Percentiles rank a stretch among this genome's conserved stretches.
These are phyloP conservation scores for Aspergillus carbonarius DNA, from an alignment of 2,329 filamentous ascomycete genomes.

Conservation along the genomic window DNA sequence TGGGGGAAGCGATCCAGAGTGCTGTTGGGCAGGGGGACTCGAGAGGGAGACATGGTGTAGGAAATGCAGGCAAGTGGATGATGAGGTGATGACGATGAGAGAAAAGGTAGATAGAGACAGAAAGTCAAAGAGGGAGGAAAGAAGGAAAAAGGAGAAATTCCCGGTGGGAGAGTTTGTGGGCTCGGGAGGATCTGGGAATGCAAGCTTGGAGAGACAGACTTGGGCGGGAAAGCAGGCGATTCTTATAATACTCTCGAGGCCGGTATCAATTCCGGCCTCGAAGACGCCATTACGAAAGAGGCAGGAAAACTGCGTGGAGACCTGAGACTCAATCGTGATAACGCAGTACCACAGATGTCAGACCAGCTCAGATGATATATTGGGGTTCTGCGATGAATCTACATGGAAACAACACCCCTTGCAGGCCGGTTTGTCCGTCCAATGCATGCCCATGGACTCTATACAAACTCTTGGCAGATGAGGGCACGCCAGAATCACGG, in stretches of 20 bases:
- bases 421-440: conserved; percentile 10
- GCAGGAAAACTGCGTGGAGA: conserved; percentile 29
- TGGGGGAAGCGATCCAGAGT: conserved; percentile 45
- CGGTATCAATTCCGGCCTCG: conserved; percentile 50
- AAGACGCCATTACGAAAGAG: conserved; percentile 39
- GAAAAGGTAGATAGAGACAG: conserved; percentile 2
- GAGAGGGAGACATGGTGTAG: conserved; percentile 37
- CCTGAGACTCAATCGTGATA: conserved; percentile 14
- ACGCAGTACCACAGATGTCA: neutral
- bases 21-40: conserved; percentile 28
- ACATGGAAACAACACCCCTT: neutral
- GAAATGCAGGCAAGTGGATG: conserved; percentile 1
- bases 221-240: conserved; percentile 32
- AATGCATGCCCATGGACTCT: conserved; percentile 19
- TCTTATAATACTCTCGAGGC: conserved; percentile 46
- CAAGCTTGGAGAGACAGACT: conserved; percentile 18
- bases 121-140: conserved; percentile 2
- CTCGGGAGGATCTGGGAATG: conserved; percentile 15
- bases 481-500: conserved; percentile 32
- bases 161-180: neutral
- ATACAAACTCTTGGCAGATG: conserved; percentile 27
- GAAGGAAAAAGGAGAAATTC: conserved; percentile 14
- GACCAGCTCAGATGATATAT: conserved; percentile 4
- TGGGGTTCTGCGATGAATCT: neutral
- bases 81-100: conserved; percentile 4